Evolutionary conservation across 192 early-diverging fungal genomes (phyloP).

Genomic region (Linnemannia zychae): DNA sequence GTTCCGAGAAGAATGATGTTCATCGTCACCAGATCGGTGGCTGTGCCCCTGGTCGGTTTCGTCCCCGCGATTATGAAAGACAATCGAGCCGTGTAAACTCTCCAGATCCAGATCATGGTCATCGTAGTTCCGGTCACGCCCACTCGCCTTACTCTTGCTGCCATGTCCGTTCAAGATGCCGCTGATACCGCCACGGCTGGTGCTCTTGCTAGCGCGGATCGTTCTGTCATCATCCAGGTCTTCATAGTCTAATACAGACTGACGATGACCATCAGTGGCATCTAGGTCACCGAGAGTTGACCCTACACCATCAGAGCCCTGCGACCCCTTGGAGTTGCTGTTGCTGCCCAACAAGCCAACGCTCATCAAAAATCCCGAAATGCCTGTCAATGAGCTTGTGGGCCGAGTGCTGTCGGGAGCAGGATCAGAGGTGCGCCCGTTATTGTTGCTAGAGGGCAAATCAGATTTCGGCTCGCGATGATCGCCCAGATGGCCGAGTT

Average conservation of each 20-base stretch:
- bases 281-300: background rate
- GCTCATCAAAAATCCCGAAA: constrained; percentile 40
- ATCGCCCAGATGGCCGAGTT: constrained; percentile 7
- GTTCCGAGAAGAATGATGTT: background rate
- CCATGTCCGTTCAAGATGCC: constrained; percentile 10
- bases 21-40: background rate
- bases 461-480: background rate
- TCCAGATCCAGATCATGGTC: constrained; percentile 52
- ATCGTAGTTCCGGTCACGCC: background rate
- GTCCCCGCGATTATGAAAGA: constrained; percentile 27
- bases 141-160: background rate
- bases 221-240: constrained; percentile 41
- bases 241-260: constrained; percentile 7
- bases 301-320: background rate
- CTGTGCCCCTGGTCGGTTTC: background rate
- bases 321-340: background rate
- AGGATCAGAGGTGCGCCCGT: background rate
- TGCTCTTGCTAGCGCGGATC: constrained; percentile 45
- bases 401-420: background rate
- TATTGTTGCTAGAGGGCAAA: background rate
- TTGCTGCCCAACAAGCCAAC: constrained; percentile 22
- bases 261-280: background rate
- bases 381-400: constrained; percentile 21
- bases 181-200: constrained; percentile 16
- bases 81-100: constrained; percentile 53